Evolutionary conservation across 2,329 filamentous ascomycete genomes (phyloP), one percentile per base, ranked within the genome.

Genomic region (Xylaria hypoxylon): DNA sequence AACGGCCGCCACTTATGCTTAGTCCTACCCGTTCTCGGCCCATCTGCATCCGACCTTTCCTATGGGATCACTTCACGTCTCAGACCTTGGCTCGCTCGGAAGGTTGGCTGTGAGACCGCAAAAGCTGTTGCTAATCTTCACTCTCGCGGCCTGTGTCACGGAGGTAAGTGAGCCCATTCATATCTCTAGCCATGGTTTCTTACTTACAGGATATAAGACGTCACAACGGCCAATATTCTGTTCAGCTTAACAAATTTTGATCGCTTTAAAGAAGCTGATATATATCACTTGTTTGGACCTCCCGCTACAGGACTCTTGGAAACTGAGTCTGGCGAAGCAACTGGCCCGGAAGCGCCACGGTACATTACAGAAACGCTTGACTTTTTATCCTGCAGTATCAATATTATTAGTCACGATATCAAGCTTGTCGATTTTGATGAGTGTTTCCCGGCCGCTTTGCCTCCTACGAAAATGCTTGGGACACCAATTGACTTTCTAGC

Each of bases 1-100:
- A 76, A 76, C 44, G 74, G 73, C n/a, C 42, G 28, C 13, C 75
- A 76, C 57, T 45, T 75, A 19, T 75, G 73, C 47, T 53, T 75
- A 24, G 73, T 76, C n/a, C 61, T 71, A 8, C 72, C 72, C 2
- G 70, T 73, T 38, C 57, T 73, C 5, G 72, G 74, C 13, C 71
- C 74, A 19, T 63, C 64, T 10, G 15, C 44, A 11, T 68, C 64
- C 4, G 45, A 59, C n/a, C 31, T 73, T 10, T 72, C 72, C 22
- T 53, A 69, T 33, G 26, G 59, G n/a, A n/a, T n/a, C n/a, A n/a
- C n/a, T 50, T 69, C 35, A 17, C 67, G 72, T 44, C 55, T 72
- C 7, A 70, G 48, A 42, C 71, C 68, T 10, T 60, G 44, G 55
- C 45, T 72, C 8, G 56, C 69, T 31, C 55, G 57, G 8, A 60